phyloP scores from a whole-genome alignment of 352 stramenopile genomes.

The Globisporangium heterothallicum region DNA sequence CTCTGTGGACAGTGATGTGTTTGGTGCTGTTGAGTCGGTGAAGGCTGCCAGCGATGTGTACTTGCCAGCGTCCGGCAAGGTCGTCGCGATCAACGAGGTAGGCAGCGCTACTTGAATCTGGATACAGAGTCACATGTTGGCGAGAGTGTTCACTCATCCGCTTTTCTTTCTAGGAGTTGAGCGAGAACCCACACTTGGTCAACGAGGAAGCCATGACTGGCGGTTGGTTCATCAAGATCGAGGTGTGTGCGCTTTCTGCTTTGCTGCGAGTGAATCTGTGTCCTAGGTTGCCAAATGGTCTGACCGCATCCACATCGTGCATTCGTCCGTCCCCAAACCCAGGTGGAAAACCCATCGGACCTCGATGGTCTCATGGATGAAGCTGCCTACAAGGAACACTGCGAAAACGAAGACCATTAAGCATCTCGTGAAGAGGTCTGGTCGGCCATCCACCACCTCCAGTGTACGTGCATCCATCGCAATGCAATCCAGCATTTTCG shows the following conservation, averaged over 20 bases:
- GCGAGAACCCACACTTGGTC: conserved; percentile 77
- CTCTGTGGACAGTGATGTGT: conserved; percentile 68
- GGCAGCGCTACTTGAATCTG: neutral
- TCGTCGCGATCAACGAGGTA: conserved; percentile 94
- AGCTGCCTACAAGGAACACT: conserved; percentile 80
- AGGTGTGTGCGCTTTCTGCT: conserved; percentile 38
- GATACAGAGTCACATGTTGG: too few species aligned
- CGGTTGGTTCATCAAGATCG: conserved; percentile 89
- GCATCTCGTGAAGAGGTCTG: too few species aligned
- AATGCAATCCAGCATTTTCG: too few species aligned
- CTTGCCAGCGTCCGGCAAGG: conserved; percentile 87
- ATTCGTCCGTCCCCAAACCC: conserved; percentile 1
- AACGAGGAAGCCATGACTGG: conserved; percentile 83
- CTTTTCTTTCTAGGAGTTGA: conserved; percentile 43
- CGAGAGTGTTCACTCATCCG: neutral
- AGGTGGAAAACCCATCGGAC: conserved; percentile 67
- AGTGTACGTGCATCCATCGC: neutral
- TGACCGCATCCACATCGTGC: conserved; percentile 4
- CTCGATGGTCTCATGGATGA: conserved; percentile 80
- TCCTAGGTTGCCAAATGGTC: neutral
- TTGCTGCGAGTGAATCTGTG: too few species aligned
- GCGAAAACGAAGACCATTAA: conserved; percentile 82
- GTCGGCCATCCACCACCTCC: neutral
- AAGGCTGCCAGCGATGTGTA: conserved; percentile 99
- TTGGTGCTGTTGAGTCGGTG: conserved; percentile 97